Base-by-base conservation (phyloP, 139 green algal genomes). In the Nannochloris sp. region DNA sequence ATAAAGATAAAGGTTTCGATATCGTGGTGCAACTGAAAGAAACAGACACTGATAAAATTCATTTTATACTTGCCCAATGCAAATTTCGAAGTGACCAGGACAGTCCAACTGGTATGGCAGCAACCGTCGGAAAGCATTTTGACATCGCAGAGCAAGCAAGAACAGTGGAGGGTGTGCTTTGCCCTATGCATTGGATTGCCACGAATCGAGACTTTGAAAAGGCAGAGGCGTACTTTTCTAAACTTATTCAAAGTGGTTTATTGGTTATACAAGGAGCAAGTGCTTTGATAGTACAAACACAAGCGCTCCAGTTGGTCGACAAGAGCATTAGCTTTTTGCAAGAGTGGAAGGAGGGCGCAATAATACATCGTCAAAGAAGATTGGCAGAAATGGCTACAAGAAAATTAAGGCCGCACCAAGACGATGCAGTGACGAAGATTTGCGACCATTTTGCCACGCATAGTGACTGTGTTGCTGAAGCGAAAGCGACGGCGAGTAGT, bases 21-120 rank as follows among this genome's bases (percentile, higher is more conserved):
- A 23, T 57, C 12, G 12, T 57, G 47, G 47, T 57, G 31, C 24
- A 57, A 25, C 13, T 57, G 47, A 10, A 57, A 25, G 47, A 54
- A 19, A 29, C 10, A 29, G 10, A 6, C 14, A 54, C 23, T n/a
- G 15, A 19, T 1, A 23, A 54, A 23, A 53, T 53, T 9, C 47
- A 57, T 57, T 57, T 57, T 5, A 57, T 57, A 19, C 19, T 57
- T 31, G 47, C 47, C 12, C 47, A 57, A 57, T 57, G 47, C 47
- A 57, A 57, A 57, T 57, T 35, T 32, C 31, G 47, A 32, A 35
- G 24, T 14, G 19, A 30, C 6, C n/a, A 57, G 24, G 23, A 31
- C 6, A 25, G 24, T 29, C 24, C 31, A 57, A 25, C 33, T 29
- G 24, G 33, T 29, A 57, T 57, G 47, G 19, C 47, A 30, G 24